Evolutionary conservation across 2,329 filamentous ascomycete genomes (phyloP), one percentile per base, ranked within the genome.

Genomic region (Aspergillus ochraceus): DNA sequence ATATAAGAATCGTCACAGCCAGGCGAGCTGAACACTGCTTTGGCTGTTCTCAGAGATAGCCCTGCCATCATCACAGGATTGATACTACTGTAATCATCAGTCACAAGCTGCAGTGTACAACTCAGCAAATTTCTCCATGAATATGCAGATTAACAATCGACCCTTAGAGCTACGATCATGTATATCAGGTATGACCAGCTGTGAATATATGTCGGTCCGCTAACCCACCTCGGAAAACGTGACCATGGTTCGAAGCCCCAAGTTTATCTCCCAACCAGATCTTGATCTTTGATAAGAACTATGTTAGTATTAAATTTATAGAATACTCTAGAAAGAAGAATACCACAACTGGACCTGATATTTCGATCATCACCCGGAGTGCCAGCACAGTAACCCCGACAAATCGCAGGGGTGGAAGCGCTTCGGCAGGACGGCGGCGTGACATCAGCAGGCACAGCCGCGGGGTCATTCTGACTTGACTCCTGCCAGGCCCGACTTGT

Each of bases 361-460:
- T 29, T 29, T 29, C 26, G 26, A 29, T 9, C 26, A 42, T 42
- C 36, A n/a, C 17, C 36, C 14, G 36, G 14, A 12, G 8, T 42
- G 36, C 36, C 36, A 42, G 8, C 36, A 42, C 14, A 22, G 26
- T 20, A 20, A 32, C 10, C 24, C 26, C 19, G 19, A 46, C 17
- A 19, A n/a, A n/a, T 46, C 17, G 42, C 17, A 9, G 17, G 2
- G 19, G 42, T 46, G 22, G 20, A 10, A 24, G 45, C 45, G 19
- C 45, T 47, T 47, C 45, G 19, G 45, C 19, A 32, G 84, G 88
- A 60, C 58, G 66, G 62, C 60, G 60, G 66, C 62, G 67, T 70
- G 69, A 72, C 70, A 72, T 72, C 70, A 72, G 68, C 65, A 64
- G 59, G 62, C 55, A 51, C 60, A 64, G 64, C 64, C 66, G 67